Evolutionary conservation across 352 stramenopile genomes (phyloP).

Genomic region (Globisporangium parvum): DNA sequence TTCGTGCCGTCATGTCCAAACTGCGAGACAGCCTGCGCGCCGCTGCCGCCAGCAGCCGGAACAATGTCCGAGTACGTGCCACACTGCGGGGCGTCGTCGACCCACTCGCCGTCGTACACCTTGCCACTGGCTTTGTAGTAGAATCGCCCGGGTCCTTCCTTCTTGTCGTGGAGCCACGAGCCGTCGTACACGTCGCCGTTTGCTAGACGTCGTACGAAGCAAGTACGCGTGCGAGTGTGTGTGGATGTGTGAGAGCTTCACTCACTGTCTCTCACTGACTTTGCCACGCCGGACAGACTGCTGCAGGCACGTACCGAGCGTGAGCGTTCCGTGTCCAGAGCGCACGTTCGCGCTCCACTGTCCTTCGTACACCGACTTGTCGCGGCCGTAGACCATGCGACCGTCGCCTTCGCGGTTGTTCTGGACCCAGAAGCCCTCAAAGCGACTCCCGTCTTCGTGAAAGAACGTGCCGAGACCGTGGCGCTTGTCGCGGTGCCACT

Average conservation of each 20-base stretch:
- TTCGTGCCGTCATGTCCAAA: not conserved
- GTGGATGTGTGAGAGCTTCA: too few species aligned
- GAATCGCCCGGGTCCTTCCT: conserved; percentile 80
- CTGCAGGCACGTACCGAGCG: conserved; percentile 35
- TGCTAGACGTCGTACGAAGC: conserved; percentile 16
- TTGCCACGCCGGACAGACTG: not conserved
- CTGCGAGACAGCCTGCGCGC: conserved; percentile 2
- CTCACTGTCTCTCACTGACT: not conserved
- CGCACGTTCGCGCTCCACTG: conserved; percentile 70
- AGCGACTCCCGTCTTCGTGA: conserved; percentile 75
- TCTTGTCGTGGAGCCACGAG: conserved; percentile 84
- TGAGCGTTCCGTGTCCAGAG: conserved; percentile 60
- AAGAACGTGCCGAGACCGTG: conserved; percentile 80
- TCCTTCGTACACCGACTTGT: conserved; percentile 86
- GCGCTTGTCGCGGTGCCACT: conserved; percentile 68
- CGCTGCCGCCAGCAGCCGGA: conserved; percentile 14
- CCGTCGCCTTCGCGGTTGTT: conserved; percentile 78
- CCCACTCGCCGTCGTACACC: conserved; percentile 89
- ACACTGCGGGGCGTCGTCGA: conserved; percentile 65
- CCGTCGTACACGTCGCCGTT: conserved; percentile 87
- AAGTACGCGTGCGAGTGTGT: too few species aligned
- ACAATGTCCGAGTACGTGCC: conserved; percentile 50
- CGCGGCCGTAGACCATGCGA: conserved; percentile 68
- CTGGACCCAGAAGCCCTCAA: conserved; percentile 70
- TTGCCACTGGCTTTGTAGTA: conserved; percentile 82